These are phyloP conservation scores for Mortierella sp. DNA, from an alignment of 371 early-diverging fungal species.

Conservation along the genomic window DNA sequence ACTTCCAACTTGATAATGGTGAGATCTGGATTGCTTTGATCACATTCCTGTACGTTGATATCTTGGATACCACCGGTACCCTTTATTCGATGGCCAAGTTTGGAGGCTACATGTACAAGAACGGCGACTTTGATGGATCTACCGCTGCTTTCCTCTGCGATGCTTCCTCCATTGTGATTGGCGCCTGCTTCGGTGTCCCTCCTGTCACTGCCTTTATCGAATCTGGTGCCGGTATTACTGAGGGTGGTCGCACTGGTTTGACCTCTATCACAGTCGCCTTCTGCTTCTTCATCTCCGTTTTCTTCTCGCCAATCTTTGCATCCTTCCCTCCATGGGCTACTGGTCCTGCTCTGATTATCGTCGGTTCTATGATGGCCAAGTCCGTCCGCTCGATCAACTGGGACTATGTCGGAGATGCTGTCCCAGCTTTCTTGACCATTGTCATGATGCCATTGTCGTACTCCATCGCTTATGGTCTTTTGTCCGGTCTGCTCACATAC, in stretches of 20 bases:
- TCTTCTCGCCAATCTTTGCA: constrained; percentile 90
- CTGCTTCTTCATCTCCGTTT: constrained; percentile 81
- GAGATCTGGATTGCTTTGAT: constrained; percentile 86
- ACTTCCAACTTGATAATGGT: constrained; percentile 70
- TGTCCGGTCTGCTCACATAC: constrained; percentile 48
- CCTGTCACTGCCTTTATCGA: constrained; percentile 86
- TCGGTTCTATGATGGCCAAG: constrained; percentile 86
- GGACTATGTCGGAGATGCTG: constrained; percentile 83
- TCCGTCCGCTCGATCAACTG: constrained; percentile 80
- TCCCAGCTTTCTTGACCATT: constrained; percentile 84
- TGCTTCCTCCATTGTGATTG: constrained; percentile 74
- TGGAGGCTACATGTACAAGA: constrained; percentile 81
- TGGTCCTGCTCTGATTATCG: constrained; percentile 82
- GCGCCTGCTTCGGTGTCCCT: constrained; percentile 80
- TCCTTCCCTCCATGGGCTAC: constrained; percentile 90
- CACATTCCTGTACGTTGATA: constrained; percentile 86
- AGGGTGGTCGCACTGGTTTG: constrained; percentile 86
- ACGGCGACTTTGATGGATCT: constrained; percentile 84
- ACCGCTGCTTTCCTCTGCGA: constrained; percentile 81
- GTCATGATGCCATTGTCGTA: constrained; percentile 84
- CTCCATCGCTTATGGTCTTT: constrained; percentile 57
- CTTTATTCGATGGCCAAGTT: constrained; percentile 85
- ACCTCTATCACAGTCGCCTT: constrained; percentile 78
- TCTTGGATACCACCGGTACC: constrained; percentile 86
- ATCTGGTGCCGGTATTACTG: constrained; percentile 86